A percentile compares a stretch with the other conserved stretches of the same genome.
Conservation (phyloP, 2,329 filamentous ascomycete species). For the Penicillium decumbens region DNA sequence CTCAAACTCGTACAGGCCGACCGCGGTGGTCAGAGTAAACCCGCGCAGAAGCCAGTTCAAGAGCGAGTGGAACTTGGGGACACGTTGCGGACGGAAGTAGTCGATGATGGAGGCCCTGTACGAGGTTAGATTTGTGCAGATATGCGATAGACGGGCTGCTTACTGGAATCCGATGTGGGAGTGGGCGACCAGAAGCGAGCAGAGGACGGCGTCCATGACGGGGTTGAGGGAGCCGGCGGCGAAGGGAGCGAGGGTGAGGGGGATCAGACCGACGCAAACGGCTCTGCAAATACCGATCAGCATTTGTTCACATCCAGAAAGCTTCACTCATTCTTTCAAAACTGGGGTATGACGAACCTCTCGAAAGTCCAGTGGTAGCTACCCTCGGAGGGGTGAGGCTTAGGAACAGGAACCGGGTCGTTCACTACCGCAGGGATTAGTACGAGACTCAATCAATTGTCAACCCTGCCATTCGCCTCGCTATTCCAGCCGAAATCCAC, state of each 20-base stretch:
- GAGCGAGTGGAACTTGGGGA: slow-evolving; percentile 63
- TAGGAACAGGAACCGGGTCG: slow-evolving; percentile 72
- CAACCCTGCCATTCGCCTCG: background rate
- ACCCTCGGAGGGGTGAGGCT: slow-evolving; percentile 71
- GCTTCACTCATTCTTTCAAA: background rate
- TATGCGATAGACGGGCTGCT: slow-evolving; percentile 22
- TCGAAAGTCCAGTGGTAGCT: slow-evolving; percentile 99
- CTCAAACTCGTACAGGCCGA: slow-evolving; percentile 97
- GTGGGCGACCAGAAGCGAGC: slow-evolving; percentile 78
- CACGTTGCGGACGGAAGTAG: slow-evolving; percentile 72
- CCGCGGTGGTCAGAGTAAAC: slow-evolving; percentile 72
- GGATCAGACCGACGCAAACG: slow-evolving; percentile 74
- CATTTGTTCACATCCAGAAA: background rate
- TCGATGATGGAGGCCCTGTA: slow-evolving; percentile 70
- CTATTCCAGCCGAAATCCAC: background rate
- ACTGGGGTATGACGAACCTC: slow-evolving; percentile 45
- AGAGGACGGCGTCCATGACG: slow-evolving; percentile 77
- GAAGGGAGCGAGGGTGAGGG: slow-evolving; percentile 85
- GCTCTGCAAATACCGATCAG: slow-evolving; percentile 48
- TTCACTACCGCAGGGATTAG: slow-evolving; percentile 58
- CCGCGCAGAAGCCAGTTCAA: slow-evolving; percentile 74
- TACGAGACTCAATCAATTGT: slow-evolving; percentile 1
- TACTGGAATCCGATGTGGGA: slow-evolving; percentile 93
- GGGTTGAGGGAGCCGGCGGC: slow-evolving; percentile 89
- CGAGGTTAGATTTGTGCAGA: slow-evolving; percentile 12